Base-by-base conservation (phyloP, 495 filamentous ascomycete species). In the Hyaloscypha hepaticicola region DNA sequence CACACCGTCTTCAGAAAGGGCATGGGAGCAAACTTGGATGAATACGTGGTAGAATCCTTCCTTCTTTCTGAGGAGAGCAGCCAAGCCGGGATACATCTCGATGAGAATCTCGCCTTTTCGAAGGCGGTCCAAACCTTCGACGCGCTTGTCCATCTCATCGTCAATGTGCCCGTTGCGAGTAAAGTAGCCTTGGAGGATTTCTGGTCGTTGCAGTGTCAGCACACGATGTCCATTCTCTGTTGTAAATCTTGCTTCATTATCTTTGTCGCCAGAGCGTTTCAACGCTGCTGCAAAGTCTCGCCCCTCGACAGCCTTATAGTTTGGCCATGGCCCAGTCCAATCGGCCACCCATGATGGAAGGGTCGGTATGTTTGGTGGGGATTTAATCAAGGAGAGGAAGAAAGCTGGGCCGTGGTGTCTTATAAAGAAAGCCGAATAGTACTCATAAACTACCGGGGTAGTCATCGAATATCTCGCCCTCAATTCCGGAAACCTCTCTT, bases 341-440 rank as follows among this genome's bases (percentile, higher is more conserved):
- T 72, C 67, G 7, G 61, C 55, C 4, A 61, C 60, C 70, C 67
- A 70, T 0, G 67, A 69, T 1, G 67, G 67, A 8, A 66, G 41
- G 4, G 41, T 57, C 12, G 28, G 14, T 16, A 65, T 11, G 2
- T 59, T 61, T 12, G 63, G 25, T 7, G 21, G 52, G 9, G 56
- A 55, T 55, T 66, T 67, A 22, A 70, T 66, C 41, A 68, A 38
- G 3, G 66, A 31, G 19, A 70, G 50, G 45, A 69, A 67, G 33
- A 72, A 69, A 19, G 50, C 61, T 5, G 60, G 66, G 16, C 66
- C 66, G 25, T 69, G 59, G 2, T 29, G 56, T n/a, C 16, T n/a
- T 29, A 67, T 72, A 14, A 67, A 60, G 21, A 56, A 61, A 3
- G 60, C 53, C 16, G 67, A 69, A 25, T 58, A 58, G 5, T 55